Percentiles rank a stretch among this genome's conserved stretches.
phyloP scores from a whole-genome alignment of 2,329 filamentous ascomycete genomes.

The Curvularia lunata region DNA sequence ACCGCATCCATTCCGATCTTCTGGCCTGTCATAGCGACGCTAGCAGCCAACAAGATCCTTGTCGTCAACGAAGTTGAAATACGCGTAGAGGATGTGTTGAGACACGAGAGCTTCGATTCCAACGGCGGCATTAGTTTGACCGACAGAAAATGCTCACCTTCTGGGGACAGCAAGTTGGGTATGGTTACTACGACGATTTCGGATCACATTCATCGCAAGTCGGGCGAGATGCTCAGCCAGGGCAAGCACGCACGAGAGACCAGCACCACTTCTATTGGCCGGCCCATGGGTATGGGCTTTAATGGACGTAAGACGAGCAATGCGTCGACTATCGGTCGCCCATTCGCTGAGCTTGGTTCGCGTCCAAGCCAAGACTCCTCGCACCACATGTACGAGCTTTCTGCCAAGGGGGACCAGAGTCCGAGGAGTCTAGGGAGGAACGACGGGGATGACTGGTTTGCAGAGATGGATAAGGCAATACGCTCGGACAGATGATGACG shows the following conservation, averaged over 20 bases:
- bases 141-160: constrained; percentile 18
- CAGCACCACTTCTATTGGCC: constrained; percentile 19
- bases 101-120: constrained; percentile 23
- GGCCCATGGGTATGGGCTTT: constrained; percentile 17
- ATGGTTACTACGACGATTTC: constrained; percentile 18
- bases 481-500: constrained; percentile 22
- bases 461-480: constrained; percentile 22
- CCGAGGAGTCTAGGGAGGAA: constrained; percentile 4
- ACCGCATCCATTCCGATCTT: constrained; percentile 49
- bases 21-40: constrained; percentile 44
- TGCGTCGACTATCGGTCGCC: constrained; percentile 21
- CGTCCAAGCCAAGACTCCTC: constrained; percentile 38
- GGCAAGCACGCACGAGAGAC: constrained; percentile 14
- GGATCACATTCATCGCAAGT: constrained; percentile 13
- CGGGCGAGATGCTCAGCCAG: constrained; percentile 2
- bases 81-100: constrained; percentile 33
- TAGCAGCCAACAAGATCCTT: constrained; percentile 46
- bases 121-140: constrained; percentile 26
- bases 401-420: constrained; percentile 9
- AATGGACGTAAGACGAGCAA: constrained; percentile 20
- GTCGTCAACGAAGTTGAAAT: constrained; percentile 50
- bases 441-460: constrained; percentile 30
- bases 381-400: constrained; percentile 26
- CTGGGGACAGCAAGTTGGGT: constrained; percentile 20
- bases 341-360: constrained; percentile 17